Percentiles rank a stretch among this genome's conserved stretches.
Conservation (phyloP, 2,329 filamentous ascomycete species). For the Fusarium fracticaudum region DNA sequence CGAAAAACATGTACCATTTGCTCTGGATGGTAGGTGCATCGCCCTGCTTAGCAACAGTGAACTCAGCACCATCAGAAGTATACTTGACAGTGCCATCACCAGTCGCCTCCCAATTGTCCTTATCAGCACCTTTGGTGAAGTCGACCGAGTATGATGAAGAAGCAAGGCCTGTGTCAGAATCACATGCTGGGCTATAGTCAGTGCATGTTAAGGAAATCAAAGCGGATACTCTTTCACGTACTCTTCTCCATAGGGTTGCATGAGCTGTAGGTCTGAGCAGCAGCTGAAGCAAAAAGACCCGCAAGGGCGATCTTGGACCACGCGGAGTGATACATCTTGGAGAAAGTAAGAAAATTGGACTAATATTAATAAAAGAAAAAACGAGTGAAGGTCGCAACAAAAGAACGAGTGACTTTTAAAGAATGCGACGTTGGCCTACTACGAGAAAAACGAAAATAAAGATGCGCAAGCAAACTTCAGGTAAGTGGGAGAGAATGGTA, state of each 20-base stretch:
- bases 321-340: constrained; percentile 7
- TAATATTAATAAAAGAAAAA: neutral
- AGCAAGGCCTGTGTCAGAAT: constrained; percentile 17
- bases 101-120: constrained; percentile 31
- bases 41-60: constrained; percentile 66
- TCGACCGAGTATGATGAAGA: constrained; percentile 32
- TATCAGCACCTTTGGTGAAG: constrained; percentile 34
- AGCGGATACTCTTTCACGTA: neutral
- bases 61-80: constrained; percentile 31
- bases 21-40: constrained; percentile 71
- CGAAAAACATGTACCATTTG: constrained; percentile 87
- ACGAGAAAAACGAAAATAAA: neutral
- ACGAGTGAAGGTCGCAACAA: neutral
- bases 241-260: constrained; percentile 37
- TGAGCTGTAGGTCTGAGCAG: constrained; percentile 27
- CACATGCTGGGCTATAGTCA: constrained; percentile 13
- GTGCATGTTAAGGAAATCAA: neutral
- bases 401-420: constrained; percentile 16
- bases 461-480: constrained; percentile 13
- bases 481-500: constrained; percentile 15
- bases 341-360: neutral
- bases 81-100: constrained; percentile 34
- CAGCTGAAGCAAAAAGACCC: constrained; percentile 19
- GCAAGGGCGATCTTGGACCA: constrained; percentile 16
- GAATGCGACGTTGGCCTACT: constrained; percentile 10